Conservation (phyloP, 352 stramenopile species). For the Phytophthora syringae region DNA sequence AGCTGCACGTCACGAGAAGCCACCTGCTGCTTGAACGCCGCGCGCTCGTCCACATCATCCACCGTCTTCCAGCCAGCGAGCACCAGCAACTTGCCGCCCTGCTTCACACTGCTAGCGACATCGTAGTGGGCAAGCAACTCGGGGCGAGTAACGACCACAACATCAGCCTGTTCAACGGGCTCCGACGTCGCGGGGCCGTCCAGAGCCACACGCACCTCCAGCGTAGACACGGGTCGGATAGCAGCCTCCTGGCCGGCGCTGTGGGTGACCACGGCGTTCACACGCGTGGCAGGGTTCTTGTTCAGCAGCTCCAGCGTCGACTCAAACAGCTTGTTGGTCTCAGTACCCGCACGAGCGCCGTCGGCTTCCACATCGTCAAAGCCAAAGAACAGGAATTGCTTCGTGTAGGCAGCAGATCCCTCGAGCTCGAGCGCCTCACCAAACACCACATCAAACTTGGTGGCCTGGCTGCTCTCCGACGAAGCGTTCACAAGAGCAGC, state of each 20-base stretch:
- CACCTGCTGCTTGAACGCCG: constrained; percentile 60
- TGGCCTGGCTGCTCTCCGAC: constrained; percentile 48
- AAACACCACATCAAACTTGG: constrained; percentile 62
- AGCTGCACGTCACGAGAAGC: constrained; percentile 57
- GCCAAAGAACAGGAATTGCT: constrained; percentile 92
- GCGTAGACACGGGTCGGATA: constrained; percentile 48
- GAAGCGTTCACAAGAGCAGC: constrained; percentile 44
- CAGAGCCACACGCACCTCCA: constrained; percentile 65
- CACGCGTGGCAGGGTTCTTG: constrained; percentile 70
- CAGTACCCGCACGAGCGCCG: constrained; percentile 33
- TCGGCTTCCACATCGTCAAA: constrained; percentile 83
- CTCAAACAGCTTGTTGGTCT: constrained; percentile 43
- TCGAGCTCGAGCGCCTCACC: constrained; percentile 50
- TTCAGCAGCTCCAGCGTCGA: constrained; percentile 59
- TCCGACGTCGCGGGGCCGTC: constrained; percentile 46
- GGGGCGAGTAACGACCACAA: constrained; percentile 59
- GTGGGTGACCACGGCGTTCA: constrained; percentile 66
- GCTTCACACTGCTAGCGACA: constrained; percentile 58
- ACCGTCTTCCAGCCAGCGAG: constrained; percentile 67
- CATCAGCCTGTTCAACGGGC: constrained; percentile 60
- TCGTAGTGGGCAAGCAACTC: constrained; percentile 62
- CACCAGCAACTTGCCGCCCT: constrained; percentile 61
- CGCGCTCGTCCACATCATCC: constrained; percentile 64
- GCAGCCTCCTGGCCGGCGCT: constrained; percentile 34
- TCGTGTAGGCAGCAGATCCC: constrained; percentile 61